phyloP scores from a whole-genome alignment of 2,329 filamentous ascomycete species.

The Cladobotryum mycophilum region DNA sequence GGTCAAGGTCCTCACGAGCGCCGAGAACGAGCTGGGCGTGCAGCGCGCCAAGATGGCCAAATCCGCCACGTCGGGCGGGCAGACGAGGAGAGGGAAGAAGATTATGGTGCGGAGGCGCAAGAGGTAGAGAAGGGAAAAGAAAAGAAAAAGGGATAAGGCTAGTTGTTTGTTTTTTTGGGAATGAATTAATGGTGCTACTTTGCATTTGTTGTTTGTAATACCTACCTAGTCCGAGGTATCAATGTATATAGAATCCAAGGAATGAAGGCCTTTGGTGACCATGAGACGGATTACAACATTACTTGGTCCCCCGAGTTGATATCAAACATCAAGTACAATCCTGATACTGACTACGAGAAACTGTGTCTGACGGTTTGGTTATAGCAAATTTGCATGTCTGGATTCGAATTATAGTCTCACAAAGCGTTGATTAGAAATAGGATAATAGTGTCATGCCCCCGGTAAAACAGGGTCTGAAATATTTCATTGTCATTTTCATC shows the following conservation, averaged over 20 bases:
- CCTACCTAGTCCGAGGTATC: no score
- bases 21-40: slow-evolving; percentile 51
- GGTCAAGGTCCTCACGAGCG: slow-evolving; percentile 46
- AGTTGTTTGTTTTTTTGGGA: not conserved
- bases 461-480: no score
- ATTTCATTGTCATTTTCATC: slow-evolving; percentile 7
- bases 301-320: no score
- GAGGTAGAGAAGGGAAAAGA: slow-evolving; percentile 35
- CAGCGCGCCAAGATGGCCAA: slow-evolving; percentile 61
- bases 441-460: no score
- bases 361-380: no score
- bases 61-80: slow-evolving; percentile 52
- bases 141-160: not conserved
- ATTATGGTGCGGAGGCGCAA: slow-evolving; percentile 58
- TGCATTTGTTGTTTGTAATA: not conserved
- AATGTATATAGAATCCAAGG: no score
- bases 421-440: no score
- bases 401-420: no score
- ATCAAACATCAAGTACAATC: no score
- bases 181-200: not conserved
- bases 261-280: no score
- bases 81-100: slow-evolving; percentile 55
- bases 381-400: no score
- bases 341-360: not conserved
- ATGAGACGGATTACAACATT: no score